Base-by-base conservation (phyloP, 1,139 yeast species). In the Suhomyces coccinellae region DNA sequence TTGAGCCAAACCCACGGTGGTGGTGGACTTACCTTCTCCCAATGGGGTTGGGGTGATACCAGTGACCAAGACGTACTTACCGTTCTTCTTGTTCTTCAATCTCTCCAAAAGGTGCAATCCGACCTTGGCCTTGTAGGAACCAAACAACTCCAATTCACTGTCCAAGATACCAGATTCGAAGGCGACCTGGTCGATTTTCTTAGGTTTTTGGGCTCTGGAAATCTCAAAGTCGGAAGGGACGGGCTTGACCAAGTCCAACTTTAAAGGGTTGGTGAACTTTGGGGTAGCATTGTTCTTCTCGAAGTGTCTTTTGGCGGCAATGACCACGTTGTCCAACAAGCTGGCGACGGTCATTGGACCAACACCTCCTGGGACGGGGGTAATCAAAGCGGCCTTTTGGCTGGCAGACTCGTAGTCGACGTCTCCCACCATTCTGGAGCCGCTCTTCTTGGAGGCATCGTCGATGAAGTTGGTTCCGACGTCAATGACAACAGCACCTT, bases 321-420 rank as follows among this genome's bases (percentile, higher is more conserved):
- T 71, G 35, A 87, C 79, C 28, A 91, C 97, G 63, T 93, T 93
- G 61, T 87, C 87, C 66, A 91, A 81, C 48, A 93, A 79, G 87
- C 90, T 88, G 36, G 90, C 91, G 34, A 86, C 93, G 27, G 95
- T 86, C 95, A 86, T 86, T 54, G 95, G 95, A 33, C 95, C 95
- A 54, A 86, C 95, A 54, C 95, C 95, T 63, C 95, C 93, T 31
- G 95, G 95, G 42, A 86, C 95, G 5, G 95, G 95, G 6, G 95
- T 85, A 44, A 86, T 72, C 56, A 73, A 80, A 2, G 84, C 70
- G 1, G 89, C 85, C 52, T 73, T 75, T 43, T 74, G 67, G 45
- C 71, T 69, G 44, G 84, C 86, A 31, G 78, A 67, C 41, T 71
- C 81, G 58, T 70, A 85, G 53, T 85, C 90, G 28, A 83, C 93